Percentiles rank a stretch among this genome's conserved stretches.
phyloP scores from a whole-genome alignment of 139 green algal genomes.

The Chlorella vulgaris region DNA sequence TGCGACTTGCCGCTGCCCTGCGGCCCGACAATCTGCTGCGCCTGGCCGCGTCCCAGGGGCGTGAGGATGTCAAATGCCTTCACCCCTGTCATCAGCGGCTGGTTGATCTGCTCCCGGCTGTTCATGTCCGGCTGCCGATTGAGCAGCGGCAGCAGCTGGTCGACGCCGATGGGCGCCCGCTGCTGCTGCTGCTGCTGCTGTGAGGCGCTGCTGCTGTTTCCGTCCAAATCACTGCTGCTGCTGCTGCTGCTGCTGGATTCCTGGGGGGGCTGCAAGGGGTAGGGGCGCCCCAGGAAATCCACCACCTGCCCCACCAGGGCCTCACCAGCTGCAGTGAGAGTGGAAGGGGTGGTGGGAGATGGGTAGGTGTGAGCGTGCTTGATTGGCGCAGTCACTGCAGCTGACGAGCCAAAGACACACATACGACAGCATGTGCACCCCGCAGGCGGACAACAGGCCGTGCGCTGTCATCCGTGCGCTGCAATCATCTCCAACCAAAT shows the following conservation, averaged over 20 bases:
- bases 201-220: not conserved
- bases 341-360: not conserved
- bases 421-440: too few relatives aligned
- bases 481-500: too few relatives aligned
- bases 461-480: too few relatives aligned
- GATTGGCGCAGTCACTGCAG: too few relatives aligned
- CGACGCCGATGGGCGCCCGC: conserved; percentile 39
- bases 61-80: conserved; percentile 85
- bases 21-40: conserved; percentile 73
- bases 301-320: conserved; percentile 56
- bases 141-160: conserved; percentile 64
- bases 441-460: too few relatives aligned
- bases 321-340: conserved; percentile 37
- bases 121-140: conserved; percentile 74
- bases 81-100: conserved; percentile 76
- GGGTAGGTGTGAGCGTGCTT: not conserved
- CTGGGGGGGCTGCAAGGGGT: not conserved
- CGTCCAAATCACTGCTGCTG: conserved; percentile 1
- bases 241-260: conserved; percentile 28
- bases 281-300: conserved; percentile 66
- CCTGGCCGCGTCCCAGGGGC: conserved; percentile 80
- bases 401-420: too few relatives aligned
- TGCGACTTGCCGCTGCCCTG: conserved; percentile 63
- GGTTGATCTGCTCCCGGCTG: conserved; percentile 74
- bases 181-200: conserved; percentile 20